Conservation (phyloP, 768 basidiomycete genomes). For the Suillus brevipes region DNA sequence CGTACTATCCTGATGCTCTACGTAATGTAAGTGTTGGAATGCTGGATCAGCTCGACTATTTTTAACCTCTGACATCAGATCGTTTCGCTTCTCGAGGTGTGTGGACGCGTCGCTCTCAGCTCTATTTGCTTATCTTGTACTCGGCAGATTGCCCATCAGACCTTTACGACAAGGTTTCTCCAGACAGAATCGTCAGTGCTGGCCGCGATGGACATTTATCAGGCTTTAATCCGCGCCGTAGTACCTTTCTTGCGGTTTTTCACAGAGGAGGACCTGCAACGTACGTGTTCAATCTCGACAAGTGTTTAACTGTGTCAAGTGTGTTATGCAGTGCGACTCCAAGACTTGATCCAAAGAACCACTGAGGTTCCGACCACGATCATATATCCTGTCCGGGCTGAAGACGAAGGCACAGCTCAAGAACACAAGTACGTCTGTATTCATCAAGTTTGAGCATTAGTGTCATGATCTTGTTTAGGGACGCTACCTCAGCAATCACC, state of each 20-base stretch:
- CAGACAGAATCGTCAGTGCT: conserved; percentile 6
- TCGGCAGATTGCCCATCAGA: conserved; percentile 25
- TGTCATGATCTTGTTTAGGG: neutral
- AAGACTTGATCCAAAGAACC: neutral
- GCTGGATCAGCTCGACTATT: neutral
- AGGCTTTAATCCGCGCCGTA: conserved; percentile 20
- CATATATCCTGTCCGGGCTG: neutral
- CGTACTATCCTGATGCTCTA: conserved; percentile 53
- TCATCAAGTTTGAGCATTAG: neutral
- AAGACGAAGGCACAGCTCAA: neutral
- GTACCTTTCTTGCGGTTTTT: conserved; percentile 23
- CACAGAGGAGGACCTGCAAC: conserved; percentile 22
- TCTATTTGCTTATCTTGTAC: conserved; percentile 23
- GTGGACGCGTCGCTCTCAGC: conserved; percentile 24
- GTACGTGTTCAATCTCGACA: conserved; percentile 13
- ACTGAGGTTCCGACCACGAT: neutral
- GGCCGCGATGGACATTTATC: conserved; percentile 5
- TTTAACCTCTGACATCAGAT: conserved; percentile 40
- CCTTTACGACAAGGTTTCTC: conserved; percentile 17
- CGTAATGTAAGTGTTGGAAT: conserved; percentile 41
- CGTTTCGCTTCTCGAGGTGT: conserved; percentile 48
- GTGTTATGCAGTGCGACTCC: neutral
- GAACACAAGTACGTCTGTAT: neutral
- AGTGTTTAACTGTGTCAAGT: neutral
- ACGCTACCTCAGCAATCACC: neutral